A percentile compares a stretch with the other conserved stretches of the same genome.
These are phyloP conservation scores for Termitomyces sp. DNA, from an alignment of 768 basidiomycete species.

Conservation along the genomic window DNA sequence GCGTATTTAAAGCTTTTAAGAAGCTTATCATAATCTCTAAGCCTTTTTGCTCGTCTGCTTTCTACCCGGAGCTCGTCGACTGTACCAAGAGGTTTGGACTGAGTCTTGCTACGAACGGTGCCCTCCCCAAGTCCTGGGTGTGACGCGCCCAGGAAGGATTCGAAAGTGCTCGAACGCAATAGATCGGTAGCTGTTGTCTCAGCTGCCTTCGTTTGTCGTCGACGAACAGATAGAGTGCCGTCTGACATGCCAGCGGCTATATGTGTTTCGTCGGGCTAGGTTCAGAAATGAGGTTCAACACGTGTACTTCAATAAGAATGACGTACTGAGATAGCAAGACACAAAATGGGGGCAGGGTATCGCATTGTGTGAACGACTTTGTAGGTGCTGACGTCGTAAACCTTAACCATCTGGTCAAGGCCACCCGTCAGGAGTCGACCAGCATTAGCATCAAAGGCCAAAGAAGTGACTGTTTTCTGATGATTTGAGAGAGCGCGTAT, in stretches of 20 bases:
- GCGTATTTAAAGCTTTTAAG: conserved; percentile 93
- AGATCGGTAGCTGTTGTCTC: conserved; percentile 39
- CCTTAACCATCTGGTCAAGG: conserved; percentile 97
- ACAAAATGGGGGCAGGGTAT: conserved; percentile 90
- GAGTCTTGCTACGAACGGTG: conserved; percentile 36
- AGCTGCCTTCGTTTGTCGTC: conserved; percentile 75
- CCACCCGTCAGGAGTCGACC: conserved; percentile 85
- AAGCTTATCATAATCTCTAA: conserved; percentile 86
- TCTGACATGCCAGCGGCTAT: conserved; percentile 98
- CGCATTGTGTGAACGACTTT: conserved; percentile 98
- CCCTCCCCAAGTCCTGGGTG: conserved; percentile 57
- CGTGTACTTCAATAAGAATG: not conserved
- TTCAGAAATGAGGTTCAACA: conserved; percentile 7
- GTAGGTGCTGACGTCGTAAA: conserved; percentile 92
- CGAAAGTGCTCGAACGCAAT: conserved; percentile 56
- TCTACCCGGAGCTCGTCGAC: conserved; percentile 78
- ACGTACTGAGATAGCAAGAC: conserved; percentile 87
- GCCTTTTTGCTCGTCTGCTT: conserved; percentile 59
- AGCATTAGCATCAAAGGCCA: conserved; percentile 75
- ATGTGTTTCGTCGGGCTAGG: conserved; percentile 92
- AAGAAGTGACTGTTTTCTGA: conserved; percentile 93
- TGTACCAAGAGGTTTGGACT: conserved; percentile 53
- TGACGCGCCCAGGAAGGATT: conserved; percentile 59
- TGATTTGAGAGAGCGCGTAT: conserved; percentile 92
- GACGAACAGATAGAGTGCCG: conserved; percentile 94